Evolutionary conservation across 352 stramenopile species (phyloP), one percentile per base, ranked within the genome.

Genomic region (Pythium brachiatum): DNA sequence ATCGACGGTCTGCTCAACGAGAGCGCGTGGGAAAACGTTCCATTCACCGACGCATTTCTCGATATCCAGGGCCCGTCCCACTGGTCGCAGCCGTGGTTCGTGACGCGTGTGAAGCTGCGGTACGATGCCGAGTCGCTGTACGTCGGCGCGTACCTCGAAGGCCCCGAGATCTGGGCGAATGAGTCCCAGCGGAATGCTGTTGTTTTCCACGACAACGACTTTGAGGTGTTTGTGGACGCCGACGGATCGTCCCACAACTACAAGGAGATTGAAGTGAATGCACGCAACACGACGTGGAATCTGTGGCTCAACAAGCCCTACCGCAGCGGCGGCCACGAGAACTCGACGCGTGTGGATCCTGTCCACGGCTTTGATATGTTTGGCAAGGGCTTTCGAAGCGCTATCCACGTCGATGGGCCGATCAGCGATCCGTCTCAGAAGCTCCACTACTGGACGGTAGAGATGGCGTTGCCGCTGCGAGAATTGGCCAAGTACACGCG

Each of bases 251-350:
- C 82, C 23, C 82, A 95, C 71, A 79, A 91, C 66, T 97, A 97
- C 79, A 96, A 96, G 69, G 90, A 97, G 76, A 76, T 97, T 29
- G 90, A 97, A 67, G 50, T 96, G 7, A 97, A 97, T 64, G 81
- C 88, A 9, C 62, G 84, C 36, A 96, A 96, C 64, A 83, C 86
- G 32, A 89, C 86, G 27, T 97, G 88, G 89, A 95, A 97, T 63
- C 69, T 97, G 21, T 82, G 85, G 73, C 70, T 97, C 21, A 83
- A 96, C 60, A 86, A 88, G 46, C 88, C 88, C 20, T 97, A 97
- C 62, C 63, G 72, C 12, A 80, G 96, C 59, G 83, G 76, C 25
- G 90, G 90, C 25, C 72, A 78, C 36, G 88, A 96, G 68, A 92
- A 96, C 72, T 91, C 76, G 54, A 86, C 82, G 20, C 78, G 82